phyloP scores from a whole-genome alignment of 2,329 filamentous ascomycete genomes.

The Cladosporium sp. region DNA sequence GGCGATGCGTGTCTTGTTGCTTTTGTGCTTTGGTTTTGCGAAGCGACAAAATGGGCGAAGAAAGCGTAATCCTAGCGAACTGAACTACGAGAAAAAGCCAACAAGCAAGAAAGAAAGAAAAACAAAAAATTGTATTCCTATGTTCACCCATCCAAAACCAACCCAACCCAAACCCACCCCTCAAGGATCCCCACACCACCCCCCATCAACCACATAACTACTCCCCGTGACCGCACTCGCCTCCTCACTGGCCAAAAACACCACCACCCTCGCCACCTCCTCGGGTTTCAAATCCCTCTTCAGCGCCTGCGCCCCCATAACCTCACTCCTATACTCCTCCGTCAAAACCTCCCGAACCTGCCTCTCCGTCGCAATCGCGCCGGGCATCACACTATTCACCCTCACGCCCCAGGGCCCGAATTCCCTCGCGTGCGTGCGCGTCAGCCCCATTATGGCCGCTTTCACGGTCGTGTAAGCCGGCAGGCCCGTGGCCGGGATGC shows the following conservation, averaged over 20 bases:
- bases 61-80: constrained; percentile 8
- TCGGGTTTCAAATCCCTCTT: constrained; percentile 27
- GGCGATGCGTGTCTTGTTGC: too few relatives aligned
- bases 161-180: background rate
- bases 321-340: constrained; percentile 25
- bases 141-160: too few relatives aligned
- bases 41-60: too few relatives aligned
- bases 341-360: constrained; percentile 31
- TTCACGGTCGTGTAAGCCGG: constrained; percentile 28
- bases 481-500: constrained; percentile 24
- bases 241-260: constrained; percentile 31
- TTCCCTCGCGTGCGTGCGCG: constrained; percentile 27
- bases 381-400: constrained; percentile 30
- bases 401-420: constrained; percentile 25
- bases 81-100: too few relatives aligned
- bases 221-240: constrained; percentile 29
- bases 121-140: too few relatives aligned
- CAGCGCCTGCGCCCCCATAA: constrained; percentile 27
- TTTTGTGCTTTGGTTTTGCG: too few relatives aligned
- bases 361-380: constrained; percentile 28
- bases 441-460: constrained; percentile 27
- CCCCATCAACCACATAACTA: constrained; percentile 30
- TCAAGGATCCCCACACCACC: constrained; percentile 26
- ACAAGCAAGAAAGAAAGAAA: constrained; percentile 1
- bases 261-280: constrained; percentile 28